Evolutionary conservation across 306 rosid genomes (phyloP).

Genomic region (Castanopsis chinensis): DNA sequence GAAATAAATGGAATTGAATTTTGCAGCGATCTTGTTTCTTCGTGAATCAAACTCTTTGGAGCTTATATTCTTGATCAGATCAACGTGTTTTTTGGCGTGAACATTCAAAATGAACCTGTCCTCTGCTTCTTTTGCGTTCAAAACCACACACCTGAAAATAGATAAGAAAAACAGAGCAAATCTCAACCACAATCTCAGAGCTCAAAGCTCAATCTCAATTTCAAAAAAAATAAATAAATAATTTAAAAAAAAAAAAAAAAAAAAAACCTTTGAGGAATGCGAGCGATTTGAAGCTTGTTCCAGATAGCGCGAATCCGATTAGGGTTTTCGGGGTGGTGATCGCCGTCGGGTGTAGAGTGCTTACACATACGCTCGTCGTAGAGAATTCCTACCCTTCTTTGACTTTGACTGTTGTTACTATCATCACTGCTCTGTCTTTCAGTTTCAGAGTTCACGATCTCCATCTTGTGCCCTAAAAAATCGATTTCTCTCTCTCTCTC

Average conservation of each 20-base stretch:
- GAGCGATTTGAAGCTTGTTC: constrained; percentile 56
- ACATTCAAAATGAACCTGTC: constrained; percentile 51
- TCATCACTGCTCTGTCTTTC: not conserved
- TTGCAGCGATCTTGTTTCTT: constrained; percentile 44
- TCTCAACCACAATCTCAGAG: not conserved
- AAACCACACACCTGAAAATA: constrained; percentile 65
- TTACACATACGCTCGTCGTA: constrained; percentile 85
- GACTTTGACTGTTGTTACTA: constrained; percentile 9
- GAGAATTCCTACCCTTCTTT: constrained; percentile 62
- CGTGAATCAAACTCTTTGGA: constrained; percentile 44
- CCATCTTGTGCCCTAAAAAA: constrained; percentile 1
- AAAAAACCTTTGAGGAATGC: constrained; percentile 51
- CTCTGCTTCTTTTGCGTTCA: constrained; percentile 76
- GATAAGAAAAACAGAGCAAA: not conserved
- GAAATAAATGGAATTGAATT: constrained; percentile 65
- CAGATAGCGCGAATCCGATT: constrained; percentile 69
- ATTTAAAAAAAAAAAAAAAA: not conserved
- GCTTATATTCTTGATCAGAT: constrained; percentile 69
- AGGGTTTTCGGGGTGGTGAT: constrained; percentile 80
- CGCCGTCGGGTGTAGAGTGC: constrained; percentile 47
- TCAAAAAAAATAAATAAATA: not conserved
- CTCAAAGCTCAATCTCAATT: too few species aligned
- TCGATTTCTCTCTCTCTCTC: not conserved
- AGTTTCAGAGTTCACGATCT: not conserved
- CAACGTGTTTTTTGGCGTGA: constrained; percentile 61